Base-by-base conservation (phyloP, 2,329 filamentous ascomycete genomes). In the Sporothrix pallida region DNA sequence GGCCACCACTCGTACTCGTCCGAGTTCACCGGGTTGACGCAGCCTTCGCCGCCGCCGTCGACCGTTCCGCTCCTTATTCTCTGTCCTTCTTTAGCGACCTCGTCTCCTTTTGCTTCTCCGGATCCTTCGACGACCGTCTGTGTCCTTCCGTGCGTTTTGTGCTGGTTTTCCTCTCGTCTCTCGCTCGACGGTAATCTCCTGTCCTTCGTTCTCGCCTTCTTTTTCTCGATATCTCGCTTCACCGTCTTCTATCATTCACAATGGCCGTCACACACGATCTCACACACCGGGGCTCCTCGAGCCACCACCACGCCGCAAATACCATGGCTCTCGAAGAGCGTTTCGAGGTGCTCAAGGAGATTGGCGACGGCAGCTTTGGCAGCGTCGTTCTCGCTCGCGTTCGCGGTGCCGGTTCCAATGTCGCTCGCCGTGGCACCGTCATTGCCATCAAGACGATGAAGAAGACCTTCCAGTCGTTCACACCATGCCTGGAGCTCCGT, bases 391-490 rank as follows among this genome's bases (percentile, higher is more conserved):
- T 99, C 76, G 96, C 95, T 78, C 90, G 96, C 82, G 95, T 97
- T 77, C 91, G 96, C 80, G 94, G 92, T 78, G 95, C 95, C 76
- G 96, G 96, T 80, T 91, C 95, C 78, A 93, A 90, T 81, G 89
- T 97, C 77, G 95, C 95, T 79, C 92, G 94, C 78, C 89, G 95
- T 81, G 95, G 95, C 78, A 97, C 95, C 74, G 89, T 98, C 86
- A 93, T 99, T 79, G 96, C 96, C 60, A 98, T 99, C 84, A 99
- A 99, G 85, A 98, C 96, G 6, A 99, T 99, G 96, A 99, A 99
- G 88, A 99, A 99, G 89, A 95, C 92, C 0, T 99, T 98, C 79
- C 95, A 98, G 78, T 97, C 93, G 1, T 94, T 98, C 80, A 85
- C 89, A 17, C 92, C 94, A 71, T 99, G 96, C 82, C 84, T 98